A percentile compares a stretch with the other conserved stretches of the same genome.
phyloP scores from a whole-genome alignment of 1,139 yeast species.

The Yamadazyma aaseri region DNA sequence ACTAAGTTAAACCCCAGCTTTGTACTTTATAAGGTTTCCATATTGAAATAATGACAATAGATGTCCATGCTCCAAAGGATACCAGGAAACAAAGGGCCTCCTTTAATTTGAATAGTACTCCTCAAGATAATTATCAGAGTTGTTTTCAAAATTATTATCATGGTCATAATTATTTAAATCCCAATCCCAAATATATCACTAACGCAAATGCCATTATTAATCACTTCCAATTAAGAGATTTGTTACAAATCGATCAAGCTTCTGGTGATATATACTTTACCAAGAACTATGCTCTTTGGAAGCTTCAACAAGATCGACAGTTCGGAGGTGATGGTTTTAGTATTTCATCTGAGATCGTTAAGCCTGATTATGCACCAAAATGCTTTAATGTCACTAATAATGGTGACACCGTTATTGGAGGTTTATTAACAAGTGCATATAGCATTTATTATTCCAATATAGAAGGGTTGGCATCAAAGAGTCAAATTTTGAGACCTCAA shows the following conservation, averaged over 20 bases:
- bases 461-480: constrained; percentile 20
- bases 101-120: constrained; percentile 4
- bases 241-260: constrained; percentile 48
- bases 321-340: neutral
- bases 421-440: constrained; percentile 44
- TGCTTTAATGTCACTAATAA: constrained; percentile 59
- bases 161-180: constrained; percentile 36
- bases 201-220: constrained; percentile 37
- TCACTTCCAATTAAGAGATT: constrained; percentile 89
- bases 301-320: constrained; percentile 19
- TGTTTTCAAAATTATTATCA: constrained; percentile 50
- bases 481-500: constrained; percentile 19
- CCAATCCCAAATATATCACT: constrained; percentile 37
- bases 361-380: constrained; percentile 58
- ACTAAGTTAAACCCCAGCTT: neutral
- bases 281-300: constrained; percentile 30
- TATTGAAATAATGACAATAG: constrained; percentile 10
- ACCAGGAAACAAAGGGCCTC: constrained; percentile 6
- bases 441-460: constrained; percentile 28
- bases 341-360: constrained; percentile 32
- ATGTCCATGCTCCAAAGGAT: constrained; percentile 4
- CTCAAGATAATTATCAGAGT: constrained; percentile 12
- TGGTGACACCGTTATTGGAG: constrained; percentile 68
- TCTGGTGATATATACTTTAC: constrained; percentile 35
- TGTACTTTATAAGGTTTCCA: neutral